Evolutionary conservation across 116 monocot species (phyloP), one percentile per base, ranked within the genome.

Genomic region (Iris pallida): DNA sequence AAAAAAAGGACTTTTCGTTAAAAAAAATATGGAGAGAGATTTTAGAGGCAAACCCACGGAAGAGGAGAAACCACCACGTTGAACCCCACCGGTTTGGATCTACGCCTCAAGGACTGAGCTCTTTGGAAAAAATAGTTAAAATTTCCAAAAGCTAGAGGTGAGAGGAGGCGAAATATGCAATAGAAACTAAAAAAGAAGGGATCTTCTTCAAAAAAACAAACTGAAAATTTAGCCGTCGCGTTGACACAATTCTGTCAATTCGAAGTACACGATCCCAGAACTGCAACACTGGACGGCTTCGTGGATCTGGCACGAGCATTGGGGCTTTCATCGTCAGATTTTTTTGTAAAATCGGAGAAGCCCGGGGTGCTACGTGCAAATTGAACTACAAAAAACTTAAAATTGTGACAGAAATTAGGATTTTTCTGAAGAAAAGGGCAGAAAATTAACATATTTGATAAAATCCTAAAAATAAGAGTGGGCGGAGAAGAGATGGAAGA

Each of bases 341-440:
- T 30, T 30, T 30, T 30, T 53, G 20, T 40, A 7, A 66, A 16
- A 53, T 66, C 66, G 16, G 66, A 66, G 46, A 66, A 66, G 66
- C 66, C 66, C 66, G 66, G 65, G 66, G 66, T 66, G 66, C 66
- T 15, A 66, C 66, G 66, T 66, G 66, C 66, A 61, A 4, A 40
- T 59, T 40, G 4, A 59, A 10, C 4, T 12, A 16, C 9, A 20
- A 20, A 40, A 59, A 40, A 30, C 0, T 11, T 19, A 20, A 7
- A 18, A 6, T 54, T 54, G n/a, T 54, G 16, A 14, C 30, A 30
- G 30, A 30, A 30, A 30, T 30, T 30, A 30, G 30, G 30, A 3
- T 30, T 3, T 30, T 30, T 30, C 30, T 30, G 30, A 3, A 30
- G 30, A 30, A 30, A 30, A 30, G 3, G 30, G 30, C 0, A 30